Evolutionary conservation across 768 basidiomycete species (phyloP), one percentile per base, ranked within the genome.

Genomic region (Rickenella mellea): DNA sequence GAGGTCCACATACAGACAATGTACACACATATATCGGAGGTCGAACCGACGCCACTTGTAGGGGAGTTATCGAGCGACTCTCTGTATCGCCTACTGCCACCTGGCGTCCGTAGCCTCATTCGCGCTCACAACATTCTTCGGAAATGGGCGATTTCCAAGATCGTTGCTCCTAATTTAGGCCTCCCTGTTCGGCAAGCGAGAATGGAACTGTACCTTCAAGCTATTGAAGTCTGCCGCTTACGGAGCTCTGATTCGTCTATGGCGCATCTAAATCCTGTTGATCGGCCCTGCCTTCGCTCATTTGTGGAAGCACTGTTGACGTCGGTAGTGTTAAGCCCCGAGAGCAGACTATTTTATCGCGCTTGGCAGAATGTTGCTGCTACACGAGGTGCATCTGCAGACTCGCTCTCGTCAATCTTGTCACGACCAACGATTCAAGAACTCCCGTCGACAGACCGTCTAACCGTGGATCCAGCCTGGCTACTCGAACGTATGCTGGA

Each of bases 391-490:
- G 69, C 69, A 12, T 62, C 69, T 5, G 78, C 72, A 41, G 87
- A 89, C 45, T 74, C 77, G 7, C 63, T 89, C 7, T 49, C 61
- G 1, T 64, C 74, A 1, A 58, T 89, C 31, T 60, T 89, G 30
- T 65, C 69, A 14, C 68, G 70, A 40, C 76, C 76, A 1, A 62
- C 54, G 32, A 57, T 69, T 6, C 69, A 72, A 37, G 58, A 65
- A 8, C 60, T 69, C 14, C 54, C 63, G 10, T 67, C 71, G 24
- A 64, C 65, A 24, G 72, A 77, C 25, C 64, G 71, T 5, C 61
- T 88, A 33, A 76, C 79, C 3, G 72, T 83, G 12, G 88, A 90
- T 54, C 73, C 87, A 49, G 84, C 83, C 8, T 91, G 87, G 86
- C 61, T 89, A 28, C 56, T 91, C 44, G 88, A 91, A 56, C 74